Evolutionary conservation across 176 grass and related monocot species (phyloP).

Genomic region (Phyllostachys edulis): DNA sequence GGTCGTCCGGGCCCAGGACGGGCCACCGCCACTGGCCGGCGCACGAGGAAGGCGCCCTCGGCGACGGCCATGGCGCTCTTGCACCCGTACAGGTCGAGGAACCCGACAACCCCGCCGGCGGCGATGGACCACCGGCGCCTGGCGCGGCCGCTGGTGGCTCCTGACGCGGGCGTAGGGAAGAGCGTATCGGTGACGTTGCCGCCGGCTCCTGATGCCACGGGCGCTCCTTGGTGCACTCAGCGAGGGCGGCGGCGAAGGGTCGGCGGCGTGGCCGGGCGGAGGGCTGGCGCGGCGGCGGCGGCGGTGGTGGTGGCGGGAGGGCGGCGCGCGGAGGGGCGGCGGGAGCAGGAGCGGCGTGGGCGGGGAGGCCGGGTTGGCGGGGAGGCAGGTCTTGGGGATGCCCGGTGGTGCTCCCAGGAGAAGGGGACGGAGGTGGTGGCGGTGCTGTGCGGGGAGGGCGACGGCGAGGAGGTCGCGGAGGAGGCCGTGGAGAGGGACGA

Average conservation of each 20-base stretch:
- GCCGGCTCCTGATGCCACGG: background rate
- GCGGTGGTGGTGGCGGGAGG: slow-evolving; percentile 14
- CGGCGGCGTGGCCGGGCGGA: background rate
- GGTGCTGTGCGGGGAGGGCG: background rate
- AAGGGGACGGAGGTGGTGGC: slow-evolving; percentile 77
- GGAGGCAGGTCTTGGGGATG: slow-evolving; percentile 57
- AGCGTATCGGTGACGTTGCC: slow-evolving; percentile 16
- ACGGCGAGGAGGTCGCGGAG: slow-evolving; percentile 35
- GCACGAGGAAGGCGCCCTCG: slow-evolving; percentile 55
- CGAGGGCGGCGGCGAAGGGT: slow-evolving; percentile 52
- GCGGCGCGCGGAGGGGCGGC: slow-evolving; percentile 17
- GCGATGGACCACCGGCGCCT: slow-evolving; percentile 23
- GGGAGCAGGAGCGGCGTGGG: slow-evolving; percentile 35
- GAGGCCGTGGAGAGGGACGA: slow-evolving; percentile 35
- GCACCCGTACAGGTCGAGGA: slow-evolving; percentile 70
- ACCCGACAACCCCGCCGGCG: slow-evolving; percentile 1
- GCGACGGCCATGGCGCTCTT: slow-evolving; percentile 57
- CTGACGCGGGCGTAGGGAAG: slow-evolving; percentile 10
- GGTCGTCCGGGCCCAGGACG: background rate
- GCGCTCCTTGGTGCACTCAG: slow-evolving; percentile 48
- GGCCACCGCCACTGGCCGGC: slow-evolving; percentile 41
- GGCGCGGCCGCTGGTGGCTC: background rate
- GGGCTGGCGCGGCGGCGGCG: slow-evolving; percentile 16
- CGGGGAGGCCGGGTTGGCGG: background rate
- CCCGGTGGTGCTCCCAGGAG: slow-evolving; percentile 95